Percentiles rank a stretch among this genome's conserved stretches.
phyloP scores from a whole-genome alignment of 2,329 filamentous ascomycete genomes.

The Nigrospora osmanthi region DNA sequence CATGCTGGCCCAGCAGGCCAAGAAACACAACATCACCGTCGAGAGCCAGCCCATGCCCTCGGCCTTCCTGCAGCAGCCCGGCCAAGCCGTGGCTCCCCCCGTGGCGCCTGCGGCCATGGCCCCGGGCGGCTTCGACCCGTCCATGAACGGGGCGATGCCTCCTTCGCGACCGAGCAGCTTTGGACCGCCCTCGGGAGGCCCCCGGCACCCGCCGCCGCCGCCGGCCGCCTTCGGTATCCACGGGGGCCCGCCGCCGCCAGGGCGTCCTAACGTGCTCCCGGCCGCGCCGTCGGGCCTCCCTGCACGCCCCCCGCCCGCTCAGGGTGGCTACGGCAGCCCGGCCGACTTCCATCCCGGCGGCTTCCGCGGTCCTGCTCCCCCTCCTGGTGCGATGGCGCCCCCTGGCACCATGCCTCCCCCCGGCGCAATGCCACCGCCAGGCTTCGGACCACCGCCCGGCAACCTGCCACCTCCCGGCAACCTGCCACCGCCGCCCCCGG shows the following conservation, averaged over 20 bases:
- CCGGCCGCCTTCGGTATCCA: slow-evolving; percentile 25
- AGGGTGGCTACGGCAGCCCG: slow-evolving; percentile 61
- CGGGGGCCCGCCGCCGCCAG: slow-evolving; percentile 27
- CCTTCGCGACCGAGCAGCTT: slow-evolving; percentile 29
- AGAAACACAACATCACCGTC: slow-evolving; percentile 86
- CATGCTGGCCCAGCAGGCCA: slow-evolving; percentile 83
- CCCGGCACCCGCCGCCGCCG: slow-evolving; percentile 21
- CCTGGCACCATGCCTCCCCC: slow-evolving; percentile 12
- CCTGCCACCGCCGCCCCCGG: not conserved
- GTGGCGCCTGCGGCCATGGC: slow-evolving; percentile 18
- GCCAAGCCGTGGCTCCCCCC: slow-evolving; percentile 16
- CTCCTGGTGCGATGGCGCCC: slow-evolving; percentile 15
- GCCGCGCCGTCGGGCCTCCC: slow-evolving; percentile 52
- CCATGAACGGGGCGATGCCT: slow-evolving; percentile 18
- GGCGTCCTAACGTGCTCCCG: slow-evolving; percentile 35
- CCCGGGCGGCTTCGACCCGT: slow-evolving; percentile 10
- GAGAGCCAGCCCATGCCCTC: slow-evolving; percentile 70
- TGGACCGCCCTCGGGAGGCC: slow-evolving; percentile 12
- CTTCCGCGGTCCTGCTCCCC: slow-evolving; percentile 36
- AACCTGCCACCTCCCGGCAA: slow-evolving; percentile 11
- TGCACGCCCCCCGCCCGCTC: slow-evolving; percentile 61
- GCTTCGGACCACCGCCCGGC: slow-evolving; percentile 28
- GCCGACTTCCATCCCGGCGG: slow-evolving; percentile 40
- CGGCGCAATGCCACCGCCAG: slow-evolving; percentile 28
- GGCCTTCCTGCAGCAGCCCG: slow-evolving; percentile 51